Percentiles rank a stretch among this genome's conserved stretches.
phyloP scores from a whole-genome alignment of 495 filamentous ascomycete species.

The Pseudevernia furfuracea region DNA sequence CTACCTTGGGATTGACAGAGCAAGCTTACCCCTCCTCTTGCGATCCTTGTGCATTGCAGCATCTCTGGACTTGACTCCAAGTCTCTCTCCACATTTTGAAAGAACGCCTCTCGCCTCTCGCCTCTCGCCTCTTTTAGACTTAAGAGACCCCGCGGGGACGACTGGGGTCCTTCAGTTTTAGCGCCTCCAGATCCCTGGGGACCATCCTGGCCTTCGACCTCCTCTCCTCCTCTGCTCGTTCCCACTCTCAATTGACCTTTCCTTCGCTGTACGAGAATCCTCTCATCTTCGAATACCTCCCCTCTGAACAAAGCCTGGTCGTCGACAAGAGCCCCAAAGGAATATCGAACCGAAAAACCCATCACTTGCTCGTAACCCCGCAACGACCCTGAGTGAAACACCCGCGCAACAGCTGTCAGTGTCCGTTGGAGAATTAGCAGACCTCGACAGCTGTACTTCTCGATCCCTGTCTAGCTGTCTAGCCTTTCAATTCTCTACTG shows the following conservation, averaged over 20 bases:
- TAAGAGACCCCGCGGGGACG: constrained; percentile 12
- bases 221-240: neutral
- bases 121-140: constrained; percentile 15
- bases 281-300: neutral
- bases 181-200: constrained; percentile 11
- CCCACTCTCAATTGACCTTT: neutral
- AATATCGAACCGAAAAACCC: neutral
- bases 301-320: neutral
- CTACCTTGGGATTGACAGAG: neutral
- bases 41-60: constrained; percentile 1
- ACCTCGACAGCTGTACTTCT: neutral
- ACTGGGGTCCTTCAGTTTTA: constrained; percentile 1
- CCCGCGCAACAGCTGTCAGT: neutral
- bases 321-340: neutral
- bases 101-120: constrained; percentile 18
- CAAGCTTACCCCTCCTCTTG: neutral
- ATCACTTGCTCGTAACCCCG: neutral
- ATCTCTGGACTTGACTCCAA: constrained; percentile 2
- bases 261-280: neutral
- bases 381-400: neutral
- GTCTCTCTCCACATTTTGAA: constrained; percentile 6
- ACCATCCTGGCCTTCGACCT: constrained; percentile 6
- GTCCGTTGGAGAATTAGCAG: neutral
- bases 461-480: neutral
- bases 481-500: neutral